These are phyloP conservation scores for Auriscalpium microsporum DNA, from an alignment of 768 basidiomycete genomes.

Conservation along the genomic window DNA sequence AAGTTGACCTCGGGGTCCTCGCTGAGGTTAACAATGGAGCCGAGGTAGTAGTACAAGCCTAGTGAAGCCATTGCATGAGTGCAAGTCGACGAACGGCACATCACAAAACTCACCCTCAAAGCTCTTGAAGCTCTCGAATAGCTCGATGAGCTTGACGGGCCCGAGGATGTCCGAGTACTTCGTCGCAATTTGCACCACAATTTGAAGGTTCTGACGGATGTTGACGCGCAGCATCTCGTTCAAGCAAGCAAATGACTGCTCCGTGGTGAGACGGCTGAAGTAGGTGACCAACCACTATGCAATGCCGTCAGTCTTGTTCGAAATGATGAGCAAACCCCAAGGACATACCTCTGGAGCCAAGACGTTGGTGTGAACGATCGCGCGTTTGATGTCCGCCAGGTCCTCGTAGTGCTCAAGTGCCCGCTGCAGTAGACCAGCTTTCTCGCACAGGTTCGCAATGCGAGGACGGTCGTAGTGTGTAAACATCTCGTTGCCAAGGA, in stretches of 20 bases:
- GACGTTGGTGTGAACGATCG: slow-evolving; percentile 83
- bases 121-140: slow-evolving; percentile 97
- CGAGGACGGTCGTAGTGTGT: slow-evolving; percentile 92
- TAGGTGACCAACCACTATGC: slow-evolving; percentile 90
- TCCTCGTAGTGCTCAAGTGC: slow-evolving; percentile 98
- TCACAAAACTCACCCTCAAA: slow-evolving; percentile 63
- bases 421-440: slow-evolving; percentile 90
- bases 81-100: not conserved
- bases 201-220: slow-evolving; percentile 94
- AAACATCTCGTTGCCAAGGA: slow-evolving; percentile 98
- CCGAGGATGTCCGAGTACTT: slow-evolving; percentile 98
- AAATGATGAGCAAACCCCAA: not conserved
- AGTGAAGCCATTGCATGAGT: not conserved
- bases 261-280: slow-evolving; percentile 94
- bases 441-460: slow-evolving; percentile 97
- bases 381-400: slow-evolving; percentile 96
- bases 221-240: slow-evolving; percentile 97
- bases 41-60: slow-evolving; percentile 98
- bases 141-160: slow-evolving; percentile 94
- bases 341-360: slow-evolving; percentile 71
- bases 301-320: not conserved
- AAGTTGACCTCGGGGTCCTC: slow-evolving; percentile 97
- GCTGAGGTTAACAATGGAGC: slow-evolving; percentile 94
- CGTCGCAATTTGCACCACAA: slow-evolving; percentile 94
- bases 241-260: slow-evolving; percentile 93